These are phyloP conservation scores for Gracilaria vermiculophylla DNA, from an alignment of 23 red algal species.

Conservation along the genomic window DNA sequence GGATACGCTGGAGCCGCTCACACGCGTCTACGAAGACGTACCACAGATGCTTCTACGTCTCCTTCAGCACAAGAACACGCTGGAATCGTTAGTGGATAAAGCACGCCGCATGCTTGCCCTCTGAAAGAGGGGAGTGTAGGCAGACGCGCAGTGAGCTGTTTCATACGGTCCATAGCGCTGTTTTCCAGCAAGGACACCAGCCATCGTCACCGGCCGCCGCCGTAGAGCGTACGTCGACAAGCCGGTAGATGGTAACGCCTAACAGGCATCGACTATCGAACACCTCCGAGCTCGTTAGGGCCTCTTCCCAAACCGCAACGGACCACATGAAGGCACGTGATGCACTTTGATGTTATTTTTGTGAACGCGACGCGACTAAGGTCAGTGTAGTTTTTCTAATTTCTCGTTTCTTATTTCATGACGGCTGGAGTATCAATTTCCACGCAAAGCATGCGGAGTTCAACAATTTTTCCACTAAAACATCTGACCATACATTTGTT, in stretches of 20 bases:
- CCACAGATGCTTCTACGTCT: constrained; percentile 1
- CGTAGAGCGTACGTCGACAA: neutral
- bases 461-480: no score
- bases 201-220: neutral
- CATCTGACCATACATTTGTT: no score
- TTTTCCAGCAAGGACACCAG: neutral
- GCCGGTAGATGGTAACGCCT: neutral
- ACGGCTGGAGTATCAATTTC: no score
- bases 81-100: neutral
- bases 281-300: neutral
- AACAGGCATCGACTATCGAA: neutral
- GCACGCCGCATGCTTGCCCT: neutral
- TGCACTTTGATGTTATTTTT: no score
- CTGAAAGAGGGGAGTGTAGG: neutral
- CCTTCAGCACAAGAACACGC: neutral
- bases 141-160: neutral
- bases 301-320: neutral
- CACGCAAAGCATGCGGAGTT: no score
- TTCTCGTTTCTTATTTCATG: no score
- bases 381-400: no score
- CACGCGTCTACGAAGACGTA: neutral
- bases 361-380: no score
- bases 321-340: no score
- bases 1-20: neutral
- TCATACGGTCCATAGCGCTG: neutral